These are phyloP conservation scores for Aquilaria agallochum DNA, from an alignment of 441 rosid species.

Conservation along the genomic window DNA sequence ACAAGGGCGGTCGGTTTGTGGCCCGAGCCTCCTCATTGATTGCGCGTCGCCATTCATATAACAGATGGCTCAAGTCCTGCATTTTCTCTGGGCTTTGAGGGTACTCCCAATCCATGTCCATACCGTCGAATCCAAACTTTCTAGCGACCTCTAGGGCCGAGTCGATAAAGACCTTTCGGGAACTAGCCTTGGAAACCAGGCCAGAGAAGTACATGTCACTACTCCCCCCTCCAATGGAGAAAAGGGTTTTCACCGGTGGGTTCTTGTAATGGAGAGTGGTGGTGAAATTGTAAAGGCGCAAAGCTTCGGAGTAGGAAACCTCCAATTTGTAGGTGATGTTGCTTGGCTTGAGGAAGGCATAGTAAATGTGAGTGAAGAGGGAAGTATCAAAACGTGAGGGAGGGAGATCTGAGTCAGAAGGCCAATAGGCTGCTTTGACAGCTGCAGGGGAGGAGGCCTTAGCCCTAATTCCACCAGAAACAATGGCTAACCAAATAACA, in stretches of 20 bases:
- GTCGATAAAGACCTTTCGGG: conserved; percentile 32
- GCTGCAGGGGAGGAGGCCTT: conserved; percentile 17
- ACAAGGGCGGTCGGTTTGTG: conserved; percentile 24
- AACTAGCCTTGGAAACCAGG: conserved; percentile 24
- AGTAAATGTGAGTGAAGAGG: conserved; percentile 48
- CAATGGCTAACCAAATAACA: conserved; percentile 8
- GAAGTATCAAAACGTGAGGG: conserved; percentile 43
- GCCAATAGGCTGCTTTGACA: conserved; percentile 44
- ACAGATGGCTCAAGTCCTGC: conserved; percentile 27
- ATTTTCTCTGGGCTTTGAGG: conserved; percentile 34
- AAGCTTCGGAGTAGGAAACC: conserved; percentile 16
- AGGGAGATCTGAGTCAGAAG: conserved; percentile 32
- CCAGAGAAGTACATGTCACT: conserved; percentile 25
- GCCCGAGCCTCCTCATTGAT: conserved; percentile 31
- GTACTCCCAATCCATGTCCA: conserved; percentile 59
- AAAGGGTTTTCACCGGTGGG: conserved; percentile 41
- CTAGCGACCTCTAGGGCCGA: conserved; percentile 45
- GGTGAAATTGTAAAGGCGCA: conserved; percentile 31
- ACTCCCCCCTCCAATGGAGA: conserved; percentile 38
- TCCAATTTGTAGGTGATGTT: conserved; percentile 32
- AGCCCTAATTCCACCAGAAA: background rate
- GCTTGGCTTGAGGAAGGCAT: conserved; percentile 51
- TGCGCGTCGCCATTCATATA: conserved; percentile 37
- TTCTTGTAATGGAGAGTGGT: conserved; percentile 35
- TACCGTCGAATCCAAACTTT: conserved; percentile 43